Evolutionary conservation across 768 basidiomycete species (phyloP).

Genomic region (Pulveroboletus sp.): DNA sequence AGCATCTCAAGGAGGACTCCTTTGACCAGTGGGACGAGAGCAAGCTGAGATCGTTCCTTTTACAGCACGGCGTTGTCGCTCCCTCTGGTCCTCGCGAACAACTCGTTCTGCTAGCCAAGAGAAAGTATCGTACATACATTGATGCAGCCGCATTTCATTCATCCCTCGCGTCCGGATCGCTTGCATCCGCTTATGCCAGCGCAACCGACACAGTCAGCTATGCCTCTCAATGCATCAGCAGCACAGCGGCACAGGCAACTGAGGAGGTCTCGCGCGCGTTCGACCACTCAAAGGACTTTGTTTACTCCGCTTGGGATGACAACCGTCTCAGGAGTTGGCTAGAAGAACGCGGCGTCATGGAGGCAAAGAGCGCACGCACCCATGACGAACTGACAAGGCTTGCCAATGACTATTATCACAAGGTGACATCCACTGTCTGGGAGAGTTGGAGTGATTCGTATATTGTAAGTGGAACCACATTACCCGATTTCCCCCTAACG

Average conservation of each 20-base stretch:
- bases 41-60: conserved; percentile 74
- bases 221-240: conserved; percentile 40
- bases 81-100: conserved; percentile 80
- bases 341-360: conserved; percentile 68
- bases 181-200: conserved; percentile 51
- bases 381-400: conserved; percentile 65
- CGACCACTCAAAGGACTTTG: conserved; percentile 80
- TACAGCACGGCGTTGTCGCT: conserved; percentile 83
- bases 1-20: conserved; percentile 52
- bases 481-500: neutral
- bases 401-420: conserved; percentile 68
- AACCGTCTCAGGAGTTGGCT: conserved; percentile 69
- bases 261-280: conserved; percentile 47
- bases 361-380: conserved; percentile 51
- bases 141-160: conserved; percentile 58
- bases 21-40: conserved; percentile 88
- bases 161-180: conserved; percentile 44
- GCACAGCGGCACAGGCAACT: conserved; percentile 50
- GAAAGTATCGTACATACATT: conserved; percentile 59
- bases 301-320: conserved; percentile 90
- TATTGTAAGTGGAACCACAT: conserved; percentile 47
- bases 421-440: conserved; percentile 65
- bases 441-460: conserved; percentile 85
- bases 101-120: conserved; percentile 74
- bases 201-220: conserved; percentile 36